Conservation (phyloP, 2,329 filamentous ascomycete species). For the Corynespora cassiicola region DNA sequence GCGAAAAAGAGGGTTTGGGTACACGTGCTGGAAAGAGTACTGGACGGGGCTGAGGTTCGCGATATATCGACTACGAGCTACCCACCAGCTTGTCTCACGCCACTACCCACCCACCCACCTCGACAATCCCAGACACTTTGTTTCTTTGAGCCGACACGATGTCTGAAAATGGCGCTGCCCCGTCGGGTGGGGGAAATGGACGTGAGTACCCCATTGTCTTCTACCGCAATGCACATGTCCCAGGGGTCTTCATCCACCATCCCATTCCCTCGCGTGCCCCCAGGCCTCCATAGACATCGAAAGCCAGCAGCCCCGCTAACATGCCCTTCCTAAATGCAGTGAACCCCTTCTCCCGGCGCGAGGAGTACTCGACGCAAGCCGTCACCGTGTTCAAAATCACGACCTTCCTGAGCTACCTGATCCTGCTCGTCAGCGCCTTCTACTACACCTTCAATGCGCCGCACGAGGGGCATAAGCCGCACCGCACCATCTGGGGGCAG, state of each 20-base stretch:
- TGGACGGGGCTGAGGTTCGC: too few relatives aligned
- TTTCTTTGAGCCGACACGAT: conserved; percentile 3
- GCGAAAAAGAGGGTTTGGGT: too few relatives aligned
- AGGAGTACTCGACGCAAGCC: conserved; percentile 66
- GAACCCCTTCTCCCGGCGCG: conserved; percentile 78
- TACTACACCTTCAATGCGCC: conserved; percentile 75
- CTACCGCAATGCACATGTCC: too few relatives aligned
- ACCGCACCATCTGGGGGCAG: conserved; percentile 75
- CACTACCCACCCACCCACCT: too few relatives aligned
- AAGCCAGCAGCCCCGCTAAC: neutral
- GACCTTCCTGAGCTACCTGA: conserved; percentile 75
- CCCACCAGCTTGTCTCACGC: too few relatives aligned
- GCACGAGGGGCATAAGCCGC: conserved; percentile 62
- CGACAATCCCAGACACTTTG: neutral
- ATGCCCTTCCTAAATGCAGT: too few relatives aligned
- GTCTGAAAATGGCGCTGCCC: conserved; percentile 18
- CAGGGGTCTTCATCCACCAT: too few relatives aligned
- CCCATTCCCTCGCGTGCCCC: too few relatives aligned
- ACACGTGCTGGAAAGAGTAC: too few relatives aligned
- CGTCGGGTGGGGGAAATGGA: conserved; percentile 4
- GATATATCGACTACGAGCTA: too few relatives aligned
- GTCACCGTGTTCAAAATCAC: conserved; percentile 78
- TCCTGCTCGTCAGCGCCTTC: conserved; percentile 74
- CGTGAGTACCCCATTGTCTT: conserved; percentile 7
- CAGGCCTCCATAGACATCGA: too few relatives aligned